These are phyloP conservation scores for Pilaira anomala DNA, from an alignment of 192 early-diverging fungal genomes.

Conservation along the genomic window DNA sequence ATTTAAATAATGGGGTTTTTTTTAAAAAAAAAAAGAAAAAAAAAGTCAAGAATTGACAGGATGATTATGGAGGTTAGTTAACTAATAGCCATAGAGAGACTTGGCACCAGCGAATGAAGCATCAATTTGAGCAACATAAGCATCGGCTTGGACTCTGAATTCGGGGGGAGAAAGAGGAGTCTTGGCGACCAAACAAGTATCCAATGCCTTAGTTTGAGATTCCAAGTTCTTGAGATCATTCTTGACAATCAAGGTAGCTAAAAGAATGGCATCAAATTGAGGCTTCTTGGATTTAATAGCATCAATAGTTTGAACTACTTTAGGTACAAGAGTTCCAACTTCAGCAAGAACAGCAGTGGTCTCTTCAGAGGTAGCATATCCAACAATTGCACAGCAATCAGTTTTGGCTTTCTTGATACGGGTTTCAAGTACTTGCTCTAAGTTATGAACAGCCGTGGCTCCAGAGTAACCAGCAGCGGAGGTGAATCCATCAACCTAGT, in stretches of 20 bases:
- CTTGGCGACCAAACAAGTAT: slow-evolving; percentile 2
- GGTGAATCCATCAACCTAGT: slow-evolving; percentile 3
- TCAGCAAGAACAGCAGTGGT: slow-evolving; percentile 9
- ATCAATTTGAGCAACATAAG: background rate
- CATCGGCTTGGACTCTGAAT: background rate
- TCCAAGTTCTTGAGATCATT: background rate
- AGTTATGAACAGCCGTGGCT: background rate
- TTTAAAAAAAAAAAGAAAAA: too few relatives aligned
- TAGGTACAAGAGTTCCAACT: slow-evolving; percentile 1
- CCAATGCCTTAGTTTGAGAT: background rate
- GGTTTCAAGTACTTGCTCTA: slow-evolving; percentile 4
- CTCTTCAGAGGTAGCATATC: background rate
- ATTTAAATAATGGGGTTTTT: too few relatives aligned
- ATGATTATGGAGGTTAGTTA: too few relatives aligned
- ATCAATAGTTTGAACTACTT: background rate
- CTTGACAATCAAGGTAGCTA: slow-evolving; percentile 8
- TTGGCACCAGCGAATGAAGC: slow-evolving; percentile 3
- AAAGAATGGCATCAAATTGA: background rate
- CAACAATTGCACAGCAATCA: background rate
- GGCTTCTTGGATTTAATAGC: slow-evolving; percentile 13
- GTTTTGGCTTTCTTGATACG: slow-evolving; percentile 5
- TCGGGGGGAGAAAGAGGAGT: slow-evolving; percentile 13
- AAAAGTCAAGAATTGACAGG: too few relatives aligned
- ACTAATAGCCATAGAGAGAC: too few relatives aligned
- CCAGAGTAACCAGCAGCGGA: slow-evolving; percentile 6